Evolutionary conservation across 768 basidiomycete species (phyloP).

Genomic region (Polyporus arcularius): DNA sequence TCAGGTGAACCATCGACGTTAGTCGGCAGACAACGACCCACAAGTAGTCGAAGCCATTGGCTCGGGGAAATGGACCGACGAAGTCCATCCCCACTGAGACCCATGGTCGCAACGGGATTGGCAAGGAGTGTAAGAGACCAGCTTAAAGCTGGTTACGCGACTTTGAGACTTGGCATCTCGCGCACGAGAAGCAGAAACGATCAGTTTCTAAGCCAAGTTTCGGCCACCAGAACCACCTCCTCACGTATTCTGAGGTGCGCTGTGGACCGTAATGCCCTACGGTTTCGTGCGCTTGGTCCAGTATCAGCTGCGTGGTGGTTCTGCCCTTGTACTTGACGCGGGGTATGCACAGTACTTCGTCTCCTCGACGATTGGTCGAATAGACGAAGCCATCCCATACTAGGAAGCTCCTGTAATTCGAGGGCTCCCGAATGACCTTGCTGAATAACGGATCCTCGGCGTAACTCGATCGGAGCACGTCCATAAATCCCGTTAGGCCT

Average conservation of each 20-base stretch:
- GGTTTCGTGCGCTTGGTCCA: slow-evolving; percentile 30
- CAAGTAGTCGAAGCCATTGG: slow-evolving; percentile 27
- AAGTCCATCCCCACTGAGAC: slow-evolving; percentile 43
- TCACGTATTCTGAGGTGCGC: slow-evolving; percentile 32
- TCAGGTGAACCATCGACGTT: too few species aligned
- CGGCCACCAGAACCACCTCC: slow-evolving; percentile 40
- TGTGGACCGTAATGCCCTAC: slow-evolving; percentile 37
- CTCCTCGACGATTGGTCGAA: neutral
- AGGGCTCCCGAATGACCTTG: slow-evolving; percentile 2
- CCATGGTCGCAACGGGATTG: slow-evolving; percentile 35
- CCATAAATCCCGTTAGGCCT: too few species aligned
- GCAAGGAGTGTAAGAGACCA: slow-evolving; percentile 34
- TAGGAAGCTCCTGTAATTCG: slow-evolving; percentile 4
- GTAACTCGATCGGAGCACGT: too few species aligned
- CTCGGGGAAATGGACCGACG: slow-evolving; percentile 36
- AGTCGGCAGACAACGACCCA: slow-evolving; percentile 26
- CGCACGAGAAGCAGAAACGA: slow-evolving; percentile 25
- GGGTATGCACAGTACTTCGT: slow-evolving; percentile 25
- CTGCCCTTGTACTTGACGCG: too few species aligned
- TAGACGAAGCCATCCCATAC: slow-evolving; percentile 6
- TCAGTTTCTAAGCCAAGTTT: slow-evolving; percentile 17
- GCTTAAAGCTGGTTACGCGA: slow-evolving; percentile 9
- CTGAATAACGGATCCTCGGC: slow-evolving; percentile 14
- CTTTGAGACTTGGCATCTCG: slow-evolving; percentile 22
- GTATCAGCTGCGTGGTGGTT: slow-evolving; percentile 19